Evolutionary conservation across 441 rosid species (phyloP), one percentile per base, ranked within the genome.

Genomic region (Mallotus repandus): DNA sequence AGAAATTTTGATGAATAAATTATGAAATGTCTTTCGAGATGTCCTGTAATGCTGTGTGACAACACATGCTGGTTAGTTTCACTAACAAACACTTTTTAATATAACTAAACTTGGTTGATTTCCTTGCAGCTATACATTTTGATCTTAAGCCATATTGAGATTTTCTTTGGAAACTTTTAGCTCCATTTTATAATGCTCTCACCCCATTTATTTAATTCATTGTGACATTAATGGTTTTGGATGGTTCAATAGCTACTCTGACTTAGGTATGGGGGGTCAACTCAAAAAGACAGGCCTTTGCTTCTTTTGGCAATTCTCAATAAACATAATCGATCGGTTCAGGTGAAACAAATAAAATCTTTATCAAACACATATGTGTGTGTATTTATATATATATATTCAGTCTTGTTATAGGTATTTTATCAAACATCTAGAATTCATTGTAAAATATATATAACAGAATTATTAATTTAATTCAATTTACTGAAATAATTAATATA

Each of bases 171-270:
- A 50, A 63, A 50, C 69, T 80, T 66, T 74, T 50, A 32, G 56
- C 62, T 0, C 59, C 57, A 19, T 25, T 55, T 69, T 70, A 76
- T 67, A 77, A 43, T 58, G 76, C 72, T 74, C 78, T 76, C 48
- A 66, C 49, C 68, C 81, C 84, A 5, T 74, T 83, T 69, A 81
- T 68, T 65, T 73, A 46, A 77, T 79, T 77, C 76, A 87, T 73
- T 11, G 88, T 78, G 72, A 71, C 72, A 76, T 84, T 87, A 1
- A 87, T 89, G 9, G 86, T 79, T 50, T 79, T 75, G 25, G 88
- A 96, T 84, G 93, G 80, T 38, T 87, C 90, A 59, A 84, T 76
- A 4, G 98, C 98, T 68, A 85, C 91, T 66, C 98, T 97, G 41
- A 89, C 83, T 21, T 96, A 93, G 55, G 86, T 77, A 74, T 90